phyloP scores from a whole-genome alignment of 2,329 filamentous ascomycete genomes.

The Cytospora mali region DNA sequence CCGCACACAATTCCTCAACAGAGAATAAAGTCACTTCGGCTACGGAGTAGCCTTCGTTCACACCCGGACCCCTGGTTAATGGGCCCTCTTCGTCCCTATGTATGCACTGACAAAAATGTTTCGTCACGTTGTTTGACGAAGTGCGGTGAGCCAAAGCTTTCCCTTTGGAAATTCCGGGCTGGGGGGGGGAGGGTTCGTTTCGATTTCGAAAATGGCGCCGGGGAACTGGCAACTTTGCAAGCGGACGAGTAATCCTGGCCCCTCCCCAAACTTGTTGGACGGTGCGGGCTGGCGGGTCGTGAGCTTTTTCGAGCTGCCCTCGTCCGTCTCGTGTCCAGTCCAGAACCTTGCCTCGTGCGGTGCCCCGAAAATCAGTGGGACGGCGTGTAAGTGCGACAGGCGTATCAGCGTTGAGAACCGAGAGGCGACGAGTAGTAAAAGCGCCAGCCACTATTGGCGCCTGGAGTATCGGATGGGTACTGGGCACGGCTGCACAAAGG shows the following conservation, averaged over 20 bases:
- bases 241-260: constrained; percentile 15
- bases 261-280: constrained; percentile 12
- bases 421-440: constrained; percentile 17
- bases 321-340: constrained; percentile 12
- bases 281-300: constrained; percentile 27
- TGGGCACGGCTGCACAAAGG: constrained; percentile 23
- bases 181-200: constrained; percentile 3
- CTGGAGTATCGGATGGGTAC: constrained; percentile 4
- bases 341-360: constrained; percentile 16
- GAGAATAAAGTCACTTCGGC: constrained; percentile 21
- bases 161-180: constrained; percentile 1
- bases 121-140: constrained; percentile 18
- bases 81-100: constrained; percentile 4
- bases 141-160: constrained; percentile 23
- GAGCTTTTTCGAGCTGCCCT: constrained; percentile 17
- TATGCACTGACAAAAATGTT: constrained; percentile 12
- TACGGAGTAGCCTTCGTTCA: constrained; percentile 12
- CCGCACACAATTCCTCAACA: constrained; percentile 18
- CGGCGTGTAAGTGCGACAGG: constrained; percentile 14
- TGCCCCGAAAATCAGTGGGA: constrained; percentile 16
- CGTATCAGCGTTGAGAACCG: constrained; percentile 21
- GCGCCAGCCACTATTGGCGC: constrained; percentile 23
- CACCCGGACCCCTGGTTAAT: constrained; percentile 24
- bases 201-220: constrained; percentile 18
- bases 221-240: constrained; percentile 4